A percentile compares a stretch with the other conserved stretches of the same genome.
phyloP scores from a whole-genome alignment of 106 monocot genomes.

The Amphibolis antarctica region DNA sequence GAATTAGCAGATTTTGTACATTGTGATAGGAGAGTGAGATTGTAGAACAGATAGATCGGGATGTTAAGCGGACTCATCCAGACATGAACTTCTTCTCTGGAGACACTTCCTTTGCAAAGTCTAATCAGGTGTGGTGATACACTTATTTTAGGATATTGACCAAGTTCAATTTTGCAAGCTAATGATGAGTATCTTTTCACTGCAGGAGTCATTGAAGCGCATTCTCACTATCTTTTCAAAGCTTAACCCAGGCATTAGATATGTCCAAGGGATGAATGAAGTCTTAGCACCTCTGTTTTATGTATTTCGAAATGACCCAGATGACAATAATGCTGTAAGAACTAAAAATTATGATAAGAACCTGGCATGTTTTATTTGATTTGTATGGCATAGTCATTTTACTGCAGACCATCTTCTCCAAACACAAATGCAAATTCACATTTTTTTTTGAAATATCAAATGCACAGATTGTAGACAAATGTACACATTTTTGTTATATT shows the following conservation, averaged over 20 bases:
- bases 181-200: slow-evolving; percentile 8
- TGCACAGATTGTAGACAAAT: too few relatives aligned
- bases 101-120: slow-evolving; percentile 63
- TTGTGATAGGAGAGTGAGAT: slow-evolving; percentile 65
- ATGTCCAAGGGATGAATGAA: slow-evolving; percentile 99
- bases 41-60: slow-evolving; percentile 94
- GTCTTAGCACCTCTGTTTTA: slow-evolving; percentile 88
- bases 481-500: too few relatives aligned
- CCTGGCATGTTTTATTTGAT: too few relatives aligned
- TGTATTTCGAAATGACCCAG: slow-evolving; percentile 79
- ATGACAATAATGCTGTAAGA: slow-evolving; percentile 66
- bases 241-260: slow-evolving; percentile 92
- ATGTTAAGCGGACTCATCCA: slow-evolving; percentile 92
- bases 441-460: too few relatives aligned
- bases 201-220: slow-evolving; percentile 70
- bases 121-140: slow-evolving; percentile 48
- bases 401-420: too few relatives aligned
- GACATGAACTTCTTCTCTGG: slow-evolving; percentile 87
- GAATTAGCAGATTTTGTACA: neutral
- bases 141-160: neutral
- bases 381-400: too few relatives aligned
- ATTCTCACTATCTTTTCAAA: slow-evolving; percentile 93
- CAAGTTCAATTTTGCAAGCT: neutral
- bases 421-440: too few relatives aligned
- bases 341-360: neutral